Base-by-base conservation (phyloP, 2,329 filamentous ascomycete species). In the Ceratocystis diversiconidia region DNA sequence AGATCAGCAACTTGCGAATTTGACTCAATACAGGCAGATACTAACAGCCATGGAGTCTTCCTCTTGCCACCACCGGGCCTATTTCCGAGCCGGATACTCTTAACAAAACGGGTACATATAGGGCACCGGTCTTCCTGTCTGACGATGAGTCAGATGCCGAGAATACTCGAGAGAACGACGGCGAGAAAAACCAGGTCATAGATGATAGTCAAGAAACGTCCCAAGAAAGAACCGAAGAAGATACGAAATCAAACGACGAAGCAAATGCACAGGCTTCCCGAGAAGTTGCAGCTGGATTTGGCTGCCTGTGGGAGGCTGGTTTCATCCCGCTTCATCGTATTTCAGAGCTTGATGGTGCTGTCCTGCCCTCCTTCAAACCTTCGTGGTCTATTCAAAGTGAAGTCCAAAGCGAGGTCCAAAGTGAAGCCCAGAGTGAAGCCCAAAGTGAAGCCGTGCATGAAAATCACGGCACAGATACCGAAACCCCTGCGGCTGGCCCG, bases 61-160 rank as follows among this genome's bases (percentile, higher is more conserved):
- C 36, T 41, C 55, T 59, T 59, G n/a, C 17, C 10, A 48, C 48
- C 48, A 3, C 30, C 0, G 4, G 36, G 3, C 10, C 15, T 59
- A 17, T n/a, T 5, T 12, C 36, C 25, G 30, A 17, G n/a, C 17
- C 12, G 5, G 61, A n/a, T 36, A 50, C 52, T 32, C 43, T n/a
- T 19, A 44, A 28, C 57, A 55, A 30, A 50, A 46, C 60, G 2
- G 57, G 60, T 15, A 62, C 63, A 8, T 62, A 64, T 7, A 65
- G 62, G 6, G 66, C 62, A 12, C 64, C 65, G 28, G 62, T 64
- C 12, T 50, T 63, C 25, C 6, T 63, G 17, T 64, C 65, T 12
- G 65, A 66, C 10, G 65, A 66, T 25, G 65, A 66, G 30, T 66
- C 65, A n/a, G 65, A 66, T 25, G 41, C 63, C 10, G 65, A 66